Percentiles rank a stretch among this genome's conserved stretches.
Evolutionary conservation across 805 yeast species (phyloP).

Genomic region (Ogataea minuta): DNA sequence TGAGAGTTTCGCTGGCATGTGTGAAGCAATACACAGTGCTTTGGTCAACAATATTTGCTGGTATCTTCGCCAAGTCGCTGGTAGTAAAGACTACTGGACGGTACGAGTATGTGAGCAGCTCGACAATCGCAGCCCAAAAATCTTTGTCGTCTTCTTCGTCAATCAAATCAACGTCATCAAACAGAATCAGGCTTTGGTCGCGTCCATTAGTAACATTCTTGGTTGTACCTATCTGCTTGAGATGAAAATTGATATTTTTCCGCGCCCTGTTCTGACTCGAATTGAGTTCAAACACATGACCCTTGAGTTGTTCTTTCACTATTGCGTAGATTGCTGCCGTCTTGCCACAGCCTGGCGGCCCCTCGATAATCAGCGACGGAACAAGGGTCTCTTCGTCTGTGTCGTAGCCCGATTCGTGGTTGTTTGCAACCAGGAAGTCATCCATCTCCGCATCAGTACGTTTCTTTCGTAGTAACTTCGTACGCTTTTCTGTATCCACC

Average conservation of each 20-base stretch:
- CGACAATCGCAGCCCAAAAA: slow-evolving; percentile 74
- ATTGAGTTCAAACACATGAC: slow-evolving; percentile 80
- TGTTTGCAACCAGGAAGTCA: slow-evolving; percentile 41
- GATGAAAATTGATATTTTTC: slow-evolving; percentile 60
- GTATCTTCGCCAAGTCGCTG: slow-evolving; percentile 26
- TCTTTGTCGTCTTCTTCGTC: slow-evolving; percentile 72
- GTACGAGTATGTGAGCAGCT: slow-evolving; percentile 44
- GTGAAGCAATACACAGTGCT: slow-evolving; percentile 28
- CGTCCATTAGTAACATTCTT: slow-evolving; percentile 60
- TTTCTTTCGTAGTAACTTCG: slow-evolving; percentile 18
- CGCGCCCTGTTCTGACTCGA: slow-evolving; percentile 70
- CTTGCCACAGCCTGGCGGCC: slow-evolving; percentile 76
- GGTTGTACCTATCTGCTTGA: slow-evolving; percentile 82
- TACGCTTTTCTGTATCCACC: slow-evolving; percentile 31
- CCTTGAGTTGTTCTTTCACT: slow-evolving; percentile 52
- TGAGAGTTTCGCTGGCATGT: slow-evolving; percentile 3
- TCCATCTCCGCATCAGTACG: slow-evolving; percentile 27
- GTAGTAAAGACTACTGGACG: slow-evolving; percentile 36
- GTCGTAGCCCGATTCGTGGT: slow-evolving; percentile 19
- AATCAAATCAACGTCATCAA: slow-evolving; percentile 84
- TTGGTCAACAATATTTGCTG: slow-evolving; percentile 29
- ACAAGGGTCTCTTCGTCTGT: slow-evolving; percentile 44
- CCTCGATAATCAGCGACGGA: slow-evolving; percentile 65
- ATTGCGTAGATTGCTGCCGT: slow-evolving; percentile 70
- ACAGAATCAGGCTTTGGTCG: slow-evolving; percentile 61